Evolutionary conservation across 2,329 filamentous ascomycete species (phyloP), one percentile per base, ranked within the genome.

Genomic region (Chaetomium globosum): DNA sequence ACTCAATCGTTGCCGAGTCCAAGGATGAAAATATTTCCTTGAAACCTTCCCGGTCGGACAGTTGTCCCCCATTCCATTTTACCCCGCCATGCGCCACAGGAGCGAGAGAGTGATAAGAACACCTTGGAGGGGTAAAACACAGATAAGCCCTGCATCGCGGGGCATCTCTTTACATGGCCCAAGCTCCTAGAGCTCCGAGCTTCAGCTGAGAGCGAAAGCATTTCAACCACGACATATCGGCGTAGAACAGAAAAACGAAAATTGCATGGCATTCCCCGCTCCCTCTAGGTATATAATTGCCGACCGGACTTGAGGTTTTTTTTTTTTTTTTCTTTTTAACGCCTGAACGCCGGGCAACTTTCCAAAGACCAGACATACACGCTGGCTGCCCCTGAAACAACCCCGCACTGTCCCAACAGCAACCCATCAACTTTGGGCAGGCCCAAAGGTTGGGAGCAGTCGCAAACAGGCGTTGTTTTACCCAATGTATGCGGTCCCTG

Each of bases 71-170:
- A n/a, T 28, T 21, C 31, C n/a, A 36, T 49, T 43, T 54, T 61
- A 62, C 57, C 49, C 62, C 54, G 59, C 58, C 52, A 67, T 59
- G 16, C 4, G 4, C 28, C 16, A 7, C 21, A 28, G 31, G 9
- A 13, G 10, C 4, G 4, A 10, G 33, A 19, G 2, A 19, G 33
- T 16, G 63, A 65, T 65, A 57, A 61, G 63, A 16, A 43, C 2
- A 16, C 5, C 1, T 21, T 56, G 59, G 60, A 63, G 64, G 64
- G 64, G 59, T 54, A 65, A 49, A 43, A 12, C 43, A n/a, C 31
- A 36, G 63, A 65, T 65, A 65, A 65, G 63, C 53, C 53, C 30
- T 23, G 31, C 58, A 59, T 49, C 54, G 63, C 54, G 64, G 59
- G 64, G 64, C 64, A 55, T 26, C 26, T 26, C 26, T 2, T 6